These are phyloP conservation scores for Argentina anserina DNA, from an alignment of 306 rosid species.

Conservation along the genomic window DNA sequence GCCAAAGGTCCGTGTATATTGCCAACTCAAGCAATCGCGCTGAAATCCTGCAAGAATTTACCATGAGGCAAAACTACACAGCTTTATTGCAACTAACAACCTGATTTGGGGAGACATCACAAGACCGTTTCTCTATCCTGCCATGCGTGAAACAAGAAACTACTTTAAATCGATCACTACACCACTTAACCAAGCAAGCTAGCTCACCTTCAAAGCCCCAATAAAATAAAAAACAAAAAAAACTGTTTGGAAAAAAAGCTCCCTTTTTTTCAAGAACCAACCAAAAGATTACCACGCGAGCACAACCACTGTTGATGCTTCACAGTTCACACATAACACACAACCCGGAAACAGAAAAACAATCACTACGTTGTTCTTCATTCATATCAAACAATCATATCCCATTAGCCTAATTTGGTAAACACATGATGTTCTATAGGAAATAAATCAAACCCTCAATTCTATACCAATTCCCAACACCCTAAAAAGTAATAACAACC, in stretches of 20 bases:
- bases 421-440: neutral
- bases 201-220: neutral
- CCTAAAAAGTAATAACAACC: neutral
- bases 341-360: neutral
- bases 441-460: neutral
- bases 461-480: neutral
- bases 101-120: slow-evolving; percentile 3
- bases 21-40: slow-evolving; percentile 16
- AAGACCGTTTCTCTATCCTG: neutral
- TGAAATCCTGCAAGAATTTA: slow-evolving; percentile 18
- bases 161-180: neutral
- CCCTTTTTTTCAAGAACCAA: neutral
- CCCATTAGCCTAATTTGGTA: neutral
- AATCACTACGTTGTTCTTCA: neutral
- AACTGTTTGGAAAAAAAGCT: too few relatives aligned
- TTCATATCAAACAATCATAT: neutral
- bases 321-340: neutral
- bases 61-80: slow-evolving; percentile 14
- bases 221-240: too few relatives aligned
- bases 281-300: neutral
- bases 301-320: neutral
- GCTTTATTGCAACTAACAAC: slow-evolving; percentile 8
- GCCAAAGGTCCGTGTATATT: slow-evolving; percentile 8
- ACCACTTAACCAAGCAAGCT: neutral
- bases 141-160: neutral